These are phyloP conservation scores for Leccinellum luteum DNA, from an alignment of 768 basidiomycete genomes.

Conservation along the genomic window DNA sequence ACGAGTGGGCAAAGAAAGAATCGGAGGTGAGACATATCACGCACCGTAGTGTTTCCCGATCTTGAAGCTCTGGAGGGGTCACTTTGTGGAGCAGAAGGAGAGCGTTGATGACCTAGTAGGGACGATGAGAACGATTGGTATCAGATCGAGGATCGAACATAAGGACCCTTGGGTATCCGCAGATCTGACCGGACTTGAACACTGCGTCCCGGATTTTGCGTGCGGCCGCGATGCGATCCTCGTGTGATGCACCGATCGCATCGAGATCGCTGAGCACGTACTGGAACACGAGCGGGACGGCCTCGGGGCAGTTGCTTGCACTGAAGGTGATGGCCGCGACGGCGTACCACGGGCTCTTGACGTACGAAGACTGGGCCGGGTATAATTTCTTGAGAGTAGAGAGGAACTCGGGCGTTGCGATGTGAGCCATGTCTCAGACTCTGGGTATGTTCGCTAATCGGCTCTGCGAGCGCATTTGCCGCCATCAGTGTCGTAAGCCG, in stretches of 20 bases:
- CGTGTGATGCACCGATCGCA: conserved; percentile 23
- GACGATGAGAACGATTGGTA: neutral
- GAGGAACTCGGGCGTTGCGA: conserved; percentile 45
- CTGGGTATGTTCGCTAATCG: neutral
- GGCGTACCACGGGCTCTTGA: conserved; percentile 57
- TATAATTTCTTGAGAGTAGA: conserved; percentile 43
- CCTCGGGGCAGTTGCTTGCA: conserved; percentile 58
- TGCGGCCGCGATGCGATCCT: conserved; percentile 43
- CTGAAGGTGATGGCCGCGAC: conserved; percentile 55
- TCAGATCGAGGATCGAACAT: neutral
- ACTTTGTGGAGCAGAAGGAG: conserved; percentile 48
- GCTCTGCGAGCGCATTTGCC: neutral
- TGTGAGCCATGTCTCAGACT: conserved; percentile 12
- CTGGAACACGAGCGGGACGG: conserved; percentile 52
- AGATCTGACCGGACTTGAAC: conserved; percentile 57
- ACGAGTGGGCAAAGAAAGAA: neutral
- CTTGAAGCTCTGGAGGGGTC: conserved; percentile 51
- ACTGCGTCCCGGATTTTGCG: conserved; percentile 59
- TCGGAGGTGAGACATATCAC: neutral
- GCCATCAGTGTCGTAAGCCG: neutral
- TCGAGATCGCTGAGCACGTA: conserved; percentile 47
- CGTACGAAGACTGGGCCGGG: conserved; percentile 30
- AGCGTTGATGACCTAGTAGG: conserved; percentile 48
- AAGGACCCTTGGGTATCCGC: conserved; percentile 56
- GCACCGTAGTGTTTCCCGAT: conserved; percentile 47